Evolutionary conservation across 192 early-diverging fungal species (phyloP), one percentile per base, ranked within the genome.

Genomic region (Podila epigama): DNA sequence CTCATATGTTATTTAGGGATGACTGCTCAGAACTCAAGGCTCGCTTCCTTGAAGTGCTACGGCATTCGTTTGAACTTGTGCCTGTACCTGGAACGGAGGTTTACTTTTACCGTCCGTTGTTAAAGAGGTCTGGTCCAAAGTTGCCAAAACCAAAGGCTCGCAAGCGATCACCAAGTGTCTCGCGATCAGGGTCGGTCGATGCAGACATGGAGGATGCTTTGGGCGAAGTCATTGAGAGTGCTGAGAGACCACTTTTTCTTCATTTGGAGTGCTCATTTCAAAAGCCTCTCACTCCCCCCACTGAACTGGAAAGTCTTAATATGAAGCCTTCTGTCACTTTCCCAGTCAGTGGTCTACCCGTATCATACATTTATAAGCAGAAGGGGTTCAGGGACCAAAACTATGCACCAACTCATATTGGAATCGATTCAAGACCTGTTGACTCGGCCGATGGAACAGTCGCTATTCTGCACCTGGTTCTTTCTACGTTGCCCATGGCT

Each of bases 221-320:
- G 18, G 62, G 75, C 11, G 83, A 85, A 36, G 69, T 84, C 41
- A 82, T 85, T 37, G 81, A 84, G 15, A 89, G 84, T 60, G 89
- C 91, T 8, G 87, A 92, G 31, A 83, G 85, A 27, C 93, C 93
- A 4, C 77, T 94, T 1, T 91, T 93, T 57, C 65, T 94, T 5
- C 81, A 87, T 39, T 67, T 90, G 0, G 92, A 94, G 65, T 90
- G 86, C 58, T 86, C 82, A 9, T 88, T 94, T 41, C 66, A 80
- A 52, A 92, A 91, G 51, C 82, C 83, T 0, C 13, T 62, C 16
- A 25, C 62, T 0, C 69, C 60, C 22, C 29, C 60, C 28, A 32
- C 54, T 16, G 87, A 83, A 28, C 70, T 78, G 51, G 86, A 85
- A 16, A 70, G 79, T 34, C 25, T 65, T 0, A 70, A 41, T 34